Base-by-base conservation (phyloP, 345 rosid genomes). In the Erucastrum elatum region DNA sequence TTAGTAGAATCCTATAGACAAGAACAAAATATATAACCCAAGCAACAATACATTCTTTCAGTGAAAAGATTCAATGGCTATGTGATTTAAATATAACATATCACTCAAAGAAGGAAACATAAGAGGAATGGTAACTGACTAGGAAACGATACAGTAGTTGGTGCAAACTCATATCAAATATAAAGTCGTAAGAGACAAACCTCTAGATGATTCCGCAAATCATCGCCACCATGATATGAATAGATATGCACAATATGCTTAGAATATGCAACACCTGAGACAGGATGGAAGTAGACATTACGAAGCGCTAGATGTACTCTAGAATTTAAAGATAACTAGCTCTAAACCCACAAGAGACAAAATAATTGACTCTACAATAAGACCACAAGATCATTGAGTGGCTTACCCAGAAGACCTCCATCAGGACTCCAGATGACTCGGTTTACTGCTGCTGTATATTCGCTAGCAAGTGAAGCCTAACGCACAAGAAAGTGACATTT, bases 241-340 rank as follows among this genome's bases (percentile, higher is more conserved):
- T 87, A 89, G 39, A 90, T 75, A 66, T 92, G 97, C 80, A 92
- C 96, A 56, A 92, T 82, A 84, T 93, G 87, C 78, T 88, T 93
- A 4, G 96, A 90, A 82, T 80, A 90, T 56, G 98, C 98, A 76
- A 90, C 90, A 65, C 96, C 98, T 90, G 74, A 79, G 71, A 84
- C 30, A 81, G 65, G 21, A 21, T 21, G 21, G 21, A 33, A 46
- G 17, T 64, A 73, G 30, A 56, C 44, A 25, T 15, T 71, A 30
- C 4, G 8, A 67, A n/a, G n/a, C 33, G 13, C 8, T 69, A 35
- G 10, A 37, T 63, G 2, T 71, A 30, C n/a, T 34, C 64, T 65
- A 11, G 2, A 39, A 30, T 8, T 63, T 37, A 34, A 58, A 2
- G 53, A 41, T 7, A 37, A 31, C 61, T n/a, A 46, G 9, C 58